phyloP scores from a whole-genome alignment of 257 asterid species.

The Nicotiana attenuata region DNA sequence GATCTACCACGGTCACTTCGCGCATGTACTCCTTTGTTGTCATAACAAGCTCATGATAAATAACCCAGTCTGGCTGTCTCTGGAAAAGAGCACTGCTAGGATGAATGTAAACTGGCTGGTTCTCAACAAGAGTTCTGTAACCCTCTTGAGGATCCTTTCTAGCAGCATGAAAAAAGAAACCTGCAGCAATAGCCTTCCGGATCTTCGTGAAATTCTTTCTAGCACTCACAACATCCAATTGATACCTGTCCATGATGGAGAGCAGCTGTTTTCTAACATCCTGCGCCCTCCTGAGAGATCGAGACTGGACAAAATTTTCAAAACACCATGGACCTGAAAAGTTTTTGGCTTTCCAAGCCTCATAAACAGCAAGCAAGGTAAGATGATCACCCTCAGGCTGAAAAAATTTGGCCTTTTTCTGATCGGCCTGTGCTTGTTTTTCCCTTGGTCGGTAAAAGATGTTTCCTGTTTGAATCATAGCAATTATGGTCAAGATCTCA shows the following conservation, averaged over 20 bases:
- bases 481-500: constrained; percentile 83
- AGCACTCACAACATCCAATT: constrained; percentile 76
- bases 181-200: constrained; percentile 86
- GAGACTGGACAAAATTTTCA: constrained; percentile 84
- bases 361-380: constrained; percentile 88
- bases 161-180: constrained; percentile 88
- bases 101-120: constrained; percentile 89
- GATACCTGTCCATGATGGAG: constrained; percentile 90
- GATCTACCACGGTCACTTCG: constrained; percentile 84
- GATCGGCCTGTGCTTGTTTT: constrained; percentile 96
- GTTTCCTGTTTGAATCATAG: constrained; percentile 92
- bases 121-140: constrained; percentile 76
- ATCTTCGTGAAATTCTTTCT: constrained; percentile 81
- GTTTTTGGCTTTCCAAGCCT: constrained; percentile 92
- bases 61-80: constrained; percentile 96
- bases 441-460: constrained; percentile 92
- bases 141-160: constrained; percentile 97
- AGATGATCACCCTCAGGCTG: constrained; percentile 95
- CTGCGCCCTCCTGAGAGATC: constrained; percentile 82
- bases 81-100: constrained; percentile 95
- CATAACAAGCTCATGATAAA: constrained; percentile 90
- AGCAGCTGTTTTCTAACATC: constrained; percentile 89
- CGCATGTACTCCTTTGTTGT: constrained; percentile 98
- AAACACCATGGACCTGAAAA: constrained; percentile 95
- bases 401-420: constrained; percentile 79